Base-by-base conservation (phyloP, 106 monocot species). In the Narthecium ossifragum region DNA sequence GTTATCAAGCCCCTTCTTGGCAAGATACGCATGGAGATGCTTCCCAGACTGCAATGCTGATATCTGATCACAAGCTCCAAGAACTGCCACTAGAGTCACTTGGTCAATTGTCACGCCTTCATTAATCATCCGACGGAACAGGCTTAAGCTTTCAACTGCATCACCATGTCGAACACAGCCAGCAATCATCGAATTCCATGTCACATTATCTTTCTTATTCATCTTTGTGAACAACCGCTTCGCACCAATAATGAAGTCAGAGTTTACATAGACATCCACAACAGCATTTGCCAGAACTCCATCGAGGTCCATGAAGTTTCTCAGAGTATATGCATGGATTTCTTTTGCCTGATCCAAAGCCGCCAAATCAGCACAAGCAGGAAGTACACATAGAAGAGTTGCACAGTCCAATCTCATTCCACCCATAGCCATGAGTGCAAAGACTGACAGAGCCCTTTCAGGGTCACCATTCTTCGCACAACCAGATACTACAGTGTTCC, bases 111-210 rank as follows among this genome's bases (percentile, higher is more conserved):
- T 9, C 17, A 69, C 20, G 12, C 72, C 72, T 38, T 81, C 55
- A 14, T 29, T 27, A 27, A 47, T 72, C 76, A 81, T 76, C 31
- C 1, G 34, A 48, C 7, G 31, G 39, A 81, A 76, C 6, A 72
- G 45, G 11, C 23, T 27, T 43, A 81, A 48, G 55, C 76, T 60
- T 69, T 65, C 69, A 25, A 76, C 8, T 30, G 81, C 55, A 69
- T 76, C 64, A 14, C 68, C 76, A 60, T 54, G 49, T 17, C 48
- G 37, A 24, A 59, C 57, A 58, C 29, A 71, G 57, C 75, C 75
- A 31, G 46, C 66, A 34, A 81, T 81, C 54, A 81, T 51, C 20
- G 64, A 63, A 53, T 76, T 81, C 76, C 76, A 81, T 22, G 76
- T 68, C 9, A 81, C 68, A 27, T 31, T 45, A 34, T 81, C 81